Evolutionary conservation across 2,329 filamentous ascomycete species (phyloP).

Genomic region (Colletotrichum musae): DNA sequence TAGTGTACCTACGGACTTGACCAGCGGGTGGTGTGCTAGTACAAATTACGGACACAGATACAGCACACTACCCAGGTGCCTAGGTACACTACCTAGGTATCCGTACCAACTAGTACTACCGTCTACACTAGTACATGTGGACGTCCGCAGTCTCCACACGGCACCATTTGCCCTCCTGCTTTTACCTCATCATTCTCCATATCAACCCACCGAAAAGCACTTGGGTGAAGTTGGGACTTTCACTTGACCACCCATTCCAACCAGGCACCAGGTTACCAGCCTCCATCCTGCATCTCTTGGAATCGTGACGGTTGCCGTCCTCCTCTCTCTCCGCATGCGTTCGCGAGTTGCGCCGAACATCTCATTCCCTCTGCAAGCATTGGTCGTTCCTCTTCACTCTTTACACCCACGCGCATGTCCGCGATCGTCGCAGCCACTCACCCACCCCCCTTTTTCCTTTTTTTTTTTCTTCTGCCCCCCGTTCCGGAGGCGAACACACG

Average conservation of each 20-base stretch:
- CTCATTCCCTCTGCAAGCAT: slow-evolving; percentile 19
- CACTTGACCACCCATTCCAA: slow-evolving; percentile 15
- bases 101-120: too few relatives aligned
- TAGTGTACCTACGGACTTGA: too few relatives aligned
- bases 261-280: background rate
- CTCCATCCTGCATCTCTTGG: background rate
- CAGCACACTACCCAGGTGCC: too few relatives aligned
- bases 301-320: slow-evolving; percentile 5
- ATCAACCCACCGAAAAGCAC: slow-evolving; percentile 18
- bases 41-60: too few relatives aligned
- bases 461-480: too few relatives aligned
- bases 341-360: slow-evolving; percentile 8
- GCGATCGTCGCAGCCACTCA: too few relatives aligned
- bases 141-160: background rate
- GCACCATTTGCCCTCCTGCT: background rate
- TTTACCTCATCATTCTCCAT: slow-evolving; percentile 31
- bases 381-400: background rate
- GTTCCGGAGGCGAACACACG: background rate
- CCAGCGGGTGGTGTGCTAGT: too few relatives aligned
- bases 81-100: too few relatives aligned
- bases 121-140: too few relatives aligned
- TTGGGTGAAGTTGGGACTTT: background rate
- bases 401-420: too few relatives aligned
- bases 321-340: slow-evolving; percentile 19
- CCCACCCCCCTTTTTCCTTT: too few relatives aligned